These are phyloP conservation scores for Setomelanomma holmii DNA, from an alignment of 2,329 filamentous ascomycete species.

Conservation along the genomic window DNA sequence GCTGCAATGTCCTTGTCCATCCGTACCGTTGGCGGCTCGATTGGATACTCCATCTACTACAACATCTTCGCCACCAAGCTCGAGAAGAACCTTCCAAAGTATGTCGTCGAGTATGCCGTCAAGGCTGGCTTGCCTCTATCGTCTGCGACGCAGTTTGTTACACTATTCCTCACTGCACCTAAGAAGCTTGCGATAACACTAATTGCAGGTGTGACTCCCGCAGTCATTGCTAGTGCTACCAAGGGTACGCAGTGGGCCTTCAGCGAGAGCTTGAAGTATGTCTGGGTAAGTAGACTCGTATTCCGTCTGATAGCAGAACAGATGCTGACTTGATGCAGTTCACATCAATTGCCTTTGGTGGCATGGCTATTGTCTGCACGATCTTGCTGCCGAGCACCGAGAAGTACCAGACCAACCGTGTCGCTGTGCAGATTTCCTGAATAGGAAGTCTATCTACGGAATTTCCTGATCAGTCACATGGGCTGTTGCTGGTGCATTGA, in stretches of 20 bases:
- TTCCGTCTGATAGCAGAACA: too few species aligned
- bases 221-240: conserved; percentile 33
- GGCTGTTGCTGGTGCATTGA: too few species aligned
- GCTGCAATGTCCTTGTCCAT: conserved; percentile 55
- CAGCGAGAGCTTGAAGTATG: conserved; percentile 40
- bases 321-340: conserved; percentile 4
- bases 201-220: conserved; percentile 35
- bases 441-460: neutral
- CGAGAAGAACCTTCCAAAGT: conserved; percentile 28
- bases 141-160: conserved; percentile 47
- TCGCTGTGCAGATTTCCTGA: conserved; percentile 34
- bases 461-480: too few species aligned
- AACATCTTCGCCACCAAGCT: conserved; percentile 45
- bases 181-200: conserved; percentile 18
- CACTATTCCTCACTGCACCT: conserved; percentile 36
- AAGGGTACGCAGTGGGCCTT: conserved; percentile 40
- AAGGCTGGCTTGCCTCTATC: conserved; percentile 48
- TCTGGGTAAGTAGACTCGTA: conserved; percentile 27
- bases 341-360: conserved; percentile 41
- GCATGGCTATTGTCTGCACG: conserved; percentile 39
- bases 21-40: conserved; percentile 50
- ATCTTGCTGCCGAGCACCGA: conserved; percentile 38
- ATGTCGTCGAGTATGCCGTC: conserved; percentile 39
- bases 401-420: conserved; percentile 43
- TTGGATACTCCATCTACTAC: conserved; percentile 48